These are phyloP conservation scores for Trypanosomatidae sp. DNA, from an alignment of 208 protist genomes.

Conservation along the genomic window DNA sequence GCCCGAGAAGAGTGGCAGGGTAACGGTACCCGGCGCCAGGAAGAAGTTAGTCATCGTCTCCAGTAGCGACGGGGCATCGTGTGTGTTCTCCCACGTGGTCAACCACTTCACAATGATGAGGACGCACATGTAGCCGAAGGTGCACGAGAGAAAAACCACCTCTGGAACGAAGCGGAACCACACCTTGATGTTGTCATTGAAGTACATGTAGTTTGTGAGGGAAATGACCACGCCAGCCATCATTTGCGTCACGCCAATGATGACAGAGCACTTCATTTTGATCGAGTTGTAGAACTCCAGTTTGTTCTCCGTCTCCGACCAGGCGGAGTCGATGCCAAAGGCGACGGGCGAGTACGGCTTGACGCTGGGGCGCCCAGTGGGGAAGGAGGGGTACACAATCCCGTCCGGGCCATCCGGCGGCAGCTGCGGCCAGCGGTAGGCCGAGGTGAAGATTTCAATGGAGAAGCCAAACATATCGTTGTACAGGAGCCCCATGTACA, in stretches of 20 bases:
- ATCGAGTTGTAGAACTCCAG: conserved; percentile 98
- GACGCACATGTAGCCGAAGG: conserved; percentile 97
- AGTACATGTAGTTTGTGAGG: conserved; percentile 92
- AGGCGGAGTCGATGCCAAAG: conserved; percentile 88
- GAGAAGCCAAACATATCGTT: conserved; percentile 96
- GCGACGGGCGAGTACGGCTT: conserved; percentile 45
- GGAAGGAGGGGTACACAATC: conserved; percentile 34
- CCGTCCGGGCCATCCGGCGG: conserved; percentile 75
- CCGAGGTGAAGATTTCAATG: conserved; percentile 82
- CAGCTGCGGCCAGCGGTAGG: conserved; percentile 58
- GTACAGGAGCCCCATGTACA: conserved; percentile 98
- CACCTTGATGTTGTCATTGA: conserved; percentile 81
- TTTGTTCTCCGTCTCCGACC: conserved; percentile 95
- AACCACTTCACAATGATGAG: conserved; percentile 98
- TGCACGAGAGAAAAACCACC: conserved; percentile 94
- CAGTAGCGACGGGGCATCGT: conserved; percentile 84
- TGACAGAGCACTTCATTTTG: conserved; percentile 99
- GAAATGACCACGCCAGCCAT: conserved; percentile 93
- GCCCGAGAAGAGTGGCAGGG: conserved; percentile 65
- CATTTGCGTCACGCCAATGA: conserved; percentile 98
- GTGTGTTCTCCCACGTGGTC: conserved; percentile 86
- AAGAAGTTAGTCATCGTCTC: conserved; percentile 96
- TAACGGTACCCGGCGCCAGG: conserved; percentile 81
- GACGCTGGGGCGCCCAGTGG: conserved; percentile 43
- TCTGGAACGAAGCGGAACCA: conserved; percentile 95